A percentile compares a stretch with the other conserved stretches of the same genome.
Evolutionary conservation across 176 grass and related monocot genomes (phyloP).

Genomic region (Bolboschoenus planiculmis): DNA sequence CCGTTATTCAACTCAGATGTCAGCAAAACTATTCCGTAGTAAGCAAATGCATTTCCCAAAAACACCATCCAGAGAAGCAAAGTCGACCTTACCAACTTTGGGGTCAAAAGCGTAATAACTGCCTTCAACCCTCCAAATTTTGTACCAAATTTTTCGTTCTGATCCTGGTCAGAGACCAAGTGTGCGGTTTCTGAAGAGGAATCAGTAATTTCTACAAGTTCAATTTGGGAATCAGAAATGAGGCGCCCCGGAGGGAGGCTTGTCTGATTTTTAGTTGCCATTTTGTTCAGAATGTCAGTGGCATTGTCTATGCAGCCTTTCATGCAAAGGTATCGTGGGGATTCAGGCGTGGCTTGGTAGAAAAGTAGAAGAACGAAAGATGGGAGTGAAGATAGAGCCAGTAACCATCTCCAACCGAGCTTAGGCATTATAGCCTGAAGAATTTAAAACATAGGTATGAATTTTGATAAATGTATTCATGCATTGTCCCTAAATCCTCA

Average conservation of each 20-base stretch:
- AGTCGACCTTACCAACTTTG: slow-evolving; percentile 66
- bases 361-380: slow-evolving; percentile 81
- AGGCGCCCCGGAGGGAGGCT: slow-evolving; percentile 57
- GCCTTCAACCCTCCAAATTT: slow-evolving; percentile 51
- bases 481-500: neutral
- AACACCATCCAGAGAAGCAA: slow-evolving; percentile 96
- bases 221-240: slow-evolving; percentile 58
- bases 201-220: slow-evolving; percentile 58
- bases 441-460: slow-evolving; percentile 14
- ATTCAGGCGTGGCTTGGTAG: slow-evolving; percentile 73
- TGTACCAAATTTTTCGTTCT: slow-evolving; percentile 27
- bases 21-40: slow-evolving; percentile 93
- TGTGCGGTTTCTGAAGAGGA: slow-evolving; percentile 52
- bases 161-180: slow-evolving; percentile 34
- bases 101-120: slow-evolving; percentile 50
- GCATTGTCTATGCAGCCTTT: slow-evolving; percentile 57
- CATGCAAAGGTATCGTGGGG: slow-evolving; percentile 85
- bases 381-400: slow-evolving; percentile 64
- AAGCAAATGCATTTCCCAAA: slow-evolving; percentile 91
- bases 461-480: neutral
- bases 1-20: slow-evolving; percentile 86
- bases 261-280: slow-evolving; percentile 62
- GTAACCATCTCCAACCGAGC: slow-evolving; percentile 90
- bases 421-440: slow-evolving; percentile 83
- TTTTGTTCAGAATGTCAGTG: slow-evolving; percentile 53